Evolutionary conservation across 106 monocot genomes (phyloP).

Genomic region (Dendrobium nobile): DNA sequence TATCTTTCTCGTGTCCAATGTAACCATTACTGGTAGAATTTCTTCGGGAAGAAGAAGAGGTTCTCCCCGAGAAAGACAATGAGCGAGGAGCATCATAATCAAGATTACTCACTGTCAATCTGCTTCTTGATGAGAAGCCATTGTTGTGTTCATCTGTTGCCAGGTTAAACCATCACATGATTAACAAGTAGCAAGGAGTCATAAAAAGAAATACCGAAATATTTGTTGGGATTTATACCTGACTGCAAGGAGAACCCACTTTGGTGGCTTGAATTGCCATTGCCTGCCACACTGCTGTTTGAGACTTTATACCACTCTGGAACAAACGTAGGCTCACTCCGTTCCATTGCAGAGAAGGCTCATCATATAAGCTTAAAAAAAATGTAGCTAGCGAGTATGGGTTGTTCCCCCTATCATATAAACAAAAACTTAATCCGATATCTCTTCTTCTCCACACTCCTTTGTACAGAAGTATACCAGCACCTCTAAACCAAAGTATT

Average conservation of each 20-base stretch:
- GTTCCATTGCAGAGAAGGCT: slow-evolving; percentile 19
- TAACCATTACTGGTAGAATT: slow-evolving; percentile 27
- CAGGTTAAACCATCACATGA: slow-evolving; percentile 1
- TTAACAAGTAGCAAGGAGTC: neutral
- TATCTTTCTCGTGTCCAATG: slow-evolving; percentile 13
- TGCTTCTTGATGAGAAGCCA: slow-evolving; percentile 23
- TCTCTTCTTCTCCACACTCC: neutral
- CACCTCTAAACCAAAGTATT: neutral
- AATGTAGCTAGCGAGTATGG: neutral
- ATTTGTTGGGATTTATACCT: neutral
- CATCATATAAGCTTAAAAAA: slow-evolving; percentile 12
- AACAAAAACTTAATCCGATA: neutral
- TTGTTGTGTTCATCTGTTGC: slow-evolving; percentile 18
- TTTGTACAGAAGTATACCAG: neutral
- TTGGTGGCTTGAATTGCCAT: slow-evolving; percentile 2
- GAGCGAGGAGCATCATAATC: slow-evolving; percentile 23
- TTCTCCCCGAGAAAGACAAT: slow-evolving; percentile 6
- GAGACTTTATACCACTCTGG: slow-evolving; percentile 32
- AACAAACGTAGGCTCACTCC: slow-evolving; percentile 25
- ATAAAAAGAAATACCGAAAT: neutral
- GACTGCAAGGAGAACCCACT: slow-evolving; percentile 9
- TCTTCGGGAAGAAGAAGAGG: slow-evolving; percentile 17
- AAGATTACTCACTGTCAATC: slow-evolving; percentile 13
- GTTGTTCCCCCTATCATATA: neutral
- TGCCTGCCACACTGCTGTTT: neutral